These are phyloP conservation scores for Brassica napus DNA, from an alignment of 345 rosid genomes.

Conservation along the genomic window Da-Ae NC_063442.1:40746501-40747000, in stretches of 20 bases:
- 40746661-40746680: slow-evolving; percentile 89
- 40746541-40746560: slow-evolving; percentile 66
- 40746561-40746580: slow-evolving; percentile 77
- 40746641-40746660: slow-evolving; percentile 97
- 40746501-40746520: slow-evolving; percentile 15
- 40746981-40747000: slow-evolving; percentile 94
- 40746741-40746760: slow-evolving; percentile 86
- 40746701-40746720: slow-evolving; percentile 92
- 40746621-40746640: slow-evolving; percentile 92
- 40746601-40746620: slow-evolving; percentile 59
- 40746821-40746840: slow-evolving; percentile 43
- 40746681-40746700: slow-evolving; percentile 86
- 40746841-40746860: slow-evolving; percentile 46
- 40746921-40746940: slow-evolving; percentile 65
- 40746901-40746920: slow-evolving; percentile 68
- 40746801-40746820: slow-evolving; percentile 75
- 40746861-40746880: slow-evolving; percentile 87
- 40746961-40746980: slow-evolving; percentile 60
- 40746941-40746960: slow-evolving; percentile 81
- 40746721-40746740: slow-evolving; percentile 88
- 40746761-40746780: slow-evolving; percentile 76
- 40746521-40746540: slow-evolving; percentile 76
- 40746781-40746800: slow-evolving; percentile 68
- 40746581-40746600: slow-evolving; percentile 69
- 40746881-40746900: slow-evolving; percentile 64